A percentile compares a stretch with the other conserved stretches of the same genome.
These are phyloP conservation scores for Eucalyptus cloeziana DNA, from an alignment of 345 rosid species.

Conservation along the genomic window DNA sequence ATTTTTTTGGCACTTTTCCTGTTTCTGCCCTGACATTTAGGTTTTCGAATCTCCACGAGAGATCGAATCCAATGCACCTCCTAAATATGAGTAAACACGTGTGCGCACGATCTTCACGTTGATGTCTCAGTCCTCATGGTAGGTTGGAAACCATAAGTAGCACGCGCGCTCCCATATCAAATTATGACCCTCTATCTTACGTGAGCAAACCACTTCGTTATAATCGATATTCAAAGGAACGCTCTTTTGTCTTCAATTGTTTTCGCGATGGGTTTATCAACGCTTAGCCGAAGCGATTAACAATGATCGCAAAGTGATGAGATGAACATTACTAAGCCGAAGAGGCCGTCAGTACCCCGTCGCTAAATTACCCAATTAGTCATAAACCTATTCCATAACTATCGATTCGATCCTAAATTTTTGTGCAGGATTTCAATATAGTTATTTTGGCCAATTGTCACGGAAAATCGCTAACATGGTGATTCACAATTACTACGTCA, in stretches of 20 bases:
- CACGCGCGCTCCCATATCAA: background rate
- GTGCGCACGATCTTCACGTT: background rate
- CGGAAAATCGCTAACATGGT: accelerated
- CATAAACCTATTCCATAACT: too few relatives aligned
- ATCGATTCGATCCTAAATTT: background rate
- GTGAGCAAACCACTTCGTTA: background rate
- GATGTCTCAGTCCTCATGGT: background rate
- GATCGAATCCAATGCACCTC: background rate
- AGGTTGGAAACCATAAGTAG: background rate
- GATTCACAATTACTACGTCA: background rate
- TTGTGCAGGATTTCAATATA: too few relatives aligned
- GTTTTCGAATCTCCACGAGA: background rate
- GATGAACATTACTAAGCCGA: background rate
- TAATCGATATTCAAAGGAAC: background rate
- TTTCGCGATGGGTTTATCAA: background rate
- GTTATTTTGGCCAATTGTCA: accelerated
- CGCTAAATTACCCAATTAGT: background rate
- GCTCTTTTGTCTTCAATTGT: background rate
- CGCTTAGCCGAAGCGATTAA: background rate
- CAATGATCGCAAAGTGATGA: background rate
- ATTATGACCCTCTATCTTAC: background rate
- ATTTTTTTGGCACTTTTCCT: too few relatives aligned
- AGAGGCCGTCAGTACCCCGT: background rate
- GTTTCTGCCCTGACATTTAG: background rate
- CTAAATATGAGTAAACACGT: background rate